Base-by-base conservation (phyloP, 2,329 filamentous ascomycete genomes). In the Paecilomyces variotii region DNA sequence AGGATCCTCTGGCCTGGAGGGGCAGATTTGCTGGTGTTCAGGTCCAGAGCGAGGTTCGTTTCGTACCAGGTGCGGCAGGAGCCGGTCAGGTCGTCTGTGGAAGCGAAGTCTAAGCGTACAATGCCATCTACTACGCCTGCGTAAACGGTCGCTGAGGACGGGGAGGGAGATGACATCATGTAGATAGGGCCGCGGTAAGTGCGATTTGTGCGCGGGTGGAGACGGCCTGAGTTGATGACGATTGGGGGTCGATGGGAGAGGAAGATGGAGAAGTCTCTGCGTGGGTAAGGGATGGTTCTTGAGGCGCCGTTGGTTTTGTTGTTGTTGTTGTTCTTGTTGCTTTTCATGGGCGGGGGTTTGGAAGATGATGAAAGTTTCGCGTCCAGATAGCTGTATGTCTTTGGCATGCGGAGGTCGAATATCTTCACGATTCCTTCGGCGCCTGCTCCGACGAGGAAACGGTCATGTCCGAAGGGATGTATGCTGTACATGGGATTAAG, bases 361-460 rank as follows among this genome's bases (percentile, higher is more conserved):
- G 34, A 53, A 11, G 34, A 53, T 4, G 50, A 26, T 11, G 56
- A 57, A 12, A 53, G n/a, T 32, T 55, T 66, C 27, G 70, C 62
- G 25, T 72, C 64, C 9, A 67, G 66, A 39, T 74, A 72, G 56
- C 59, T 69, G 63, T 74, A 75, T 12, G 62, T 65, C 25, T 66
- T 72, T n/a, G 65, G 64, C 65, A 84, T 74, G 26, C 85, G 82
- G 51, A 87, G 67, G 63, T 88, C 84, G 62, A 85, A 87, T 3
- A 86, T 73, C 63, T 87, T 87, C 52, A 87, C 71, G 55, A 86
- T 75, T 52, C 78, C 80, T 67, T 87, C 82, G 54, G 80, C 77
- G 2, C 80, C 79, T 1, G 80, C 79, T 26, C 85, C 85, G 10
- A 80, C 82, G 7, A 86, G 67, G 57, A 87, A 79, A 2, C 79